Conservation (phyloP, 805 yeast genomes). For the Cyberlindnera mississippiensis region DNA sequence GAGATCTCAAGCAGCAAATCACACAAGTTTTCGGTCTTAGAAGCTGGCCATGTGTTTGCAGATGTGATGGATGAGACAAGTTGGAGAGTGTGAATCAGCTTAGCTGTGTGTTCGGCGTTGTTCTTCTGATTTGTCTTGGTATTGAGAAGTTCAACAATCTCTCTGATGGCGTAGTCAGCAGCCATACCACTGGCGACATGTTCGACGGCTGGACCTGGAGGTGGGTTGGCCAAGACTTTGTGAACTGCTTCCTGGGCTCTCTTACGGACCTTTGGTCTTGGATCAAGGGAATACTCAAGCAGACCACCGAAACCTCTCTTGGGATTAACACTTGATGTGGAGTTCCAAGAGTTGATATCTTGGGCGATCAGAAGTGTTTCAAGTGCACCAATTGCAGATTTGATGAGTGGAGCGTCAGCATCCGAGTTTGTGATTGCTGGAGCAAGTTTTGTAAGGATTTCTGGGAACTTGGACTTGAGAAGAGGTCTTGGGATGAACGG, state of each 20-base stretch:
- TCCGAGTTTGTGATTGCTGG: constrained; percentile 68
- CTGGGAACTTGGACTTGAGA: constrained; percentile 69
- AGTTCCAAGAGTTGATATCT: constrained; percentile 75
- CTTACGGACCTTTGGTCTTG: constrained; percentile 92
- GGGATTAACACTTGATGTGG: constrained; percentile 53
- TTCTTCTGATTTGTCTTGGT: constrained; percentile 31
- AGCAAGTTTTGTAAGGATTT: constrained; percentile 74
- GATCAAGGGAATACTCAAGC: constrained; percentile 74
- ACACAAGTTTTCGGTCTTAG: constrained; percentile 66
- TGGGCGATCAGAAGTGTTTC: constrained; percentile 79
- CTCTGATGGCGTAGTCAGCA: constrained; percentile 62
- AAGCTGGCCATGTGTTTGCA: constrained; percentile 79
- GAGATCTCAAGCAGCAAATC: constrained; percentile 72
- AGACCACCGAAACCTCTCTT: constrained; percentile 76
- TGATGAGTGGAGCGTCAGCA: constrained; percentile 75
- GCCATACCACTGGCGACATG: constrained; percentile 75
- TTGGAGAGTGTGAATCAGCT: constrained; percentile 73
- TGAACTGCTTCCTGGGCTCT: constrained; percentile 90
- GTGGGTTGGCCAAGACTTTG: constrained; percentile 56
- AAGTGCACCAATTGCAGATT: constrained; percentile 81
- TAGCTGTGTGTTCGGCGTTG: constrained; percentile 49
- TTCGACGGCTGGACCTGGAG: constrained; percentile 70
- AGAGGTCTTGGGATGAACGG: constrained; percentile 70
- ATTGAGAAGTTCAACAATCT: constrained; percentile 45
- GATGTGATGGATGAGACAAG: constrained; percentile 66